Percentiles rank a stretch among this genome's conserved stretches.
These are phyloP conservation scores for Capronia coronata DNA, from an alignment of 2,329 filamentous ascomycete species.

Conservation along the genomic window DNA sequence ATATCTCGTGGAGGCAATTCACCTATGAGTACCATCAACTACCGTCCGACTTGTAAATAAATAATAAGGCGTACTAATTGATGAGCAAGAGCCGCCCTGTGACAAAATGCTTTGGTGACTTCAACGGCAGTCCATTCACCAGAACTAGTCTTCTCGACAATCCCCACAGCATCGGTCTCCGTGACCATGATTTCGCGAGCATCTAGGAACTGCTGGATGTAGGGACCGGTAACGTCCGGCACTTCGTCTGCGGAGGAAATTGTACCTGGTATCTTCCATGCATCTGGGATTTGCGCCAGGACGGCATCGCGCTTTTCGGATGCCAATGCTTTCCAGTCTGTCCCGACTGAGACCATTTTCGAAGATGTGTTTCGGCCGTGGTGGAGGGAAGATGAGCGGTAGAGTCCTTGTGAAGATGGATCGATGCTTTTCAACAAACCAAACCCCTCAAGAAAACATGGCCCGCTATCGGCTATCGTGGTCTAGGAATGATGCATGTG, in stretches of 20 bases:
- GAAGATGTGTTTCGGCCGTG: no score
- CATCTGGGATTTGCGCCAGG: no score
- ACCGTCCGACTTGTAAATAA: not conserved
- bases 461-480: no score
- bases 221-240: constrained; percentile 49
- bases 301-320: no score
- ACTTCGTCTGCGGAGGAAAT: constrained; percentile 37
- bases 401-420: no score
- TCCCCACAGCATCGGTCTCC: constrained; percentile 51
- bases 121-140: constrained; percentile 25
- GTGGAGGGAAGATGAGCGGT: no score
- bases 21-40: constrained; percentile 1
- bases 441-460: no score
- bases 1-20: constrained; percentile 37
- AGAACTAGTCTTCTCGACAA: constrained; percentile 44
- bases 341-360: no score
- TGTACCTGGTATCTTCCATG: no score
- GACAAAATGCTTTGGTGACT: constrained; percentile 40
- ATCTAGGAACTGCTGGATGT: constrained; percentile 50
- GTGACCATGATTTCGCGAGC: constrained; percentile 53
- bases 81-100: constrained; percentile 36
- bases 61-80: constrained; percentile 30
- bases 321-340: no score
- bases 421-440: no score
- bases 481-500: no score